Base-by-base conservation (phyloP, 129 eudicot species). In the carrot (Daucus carota) region DNA sequence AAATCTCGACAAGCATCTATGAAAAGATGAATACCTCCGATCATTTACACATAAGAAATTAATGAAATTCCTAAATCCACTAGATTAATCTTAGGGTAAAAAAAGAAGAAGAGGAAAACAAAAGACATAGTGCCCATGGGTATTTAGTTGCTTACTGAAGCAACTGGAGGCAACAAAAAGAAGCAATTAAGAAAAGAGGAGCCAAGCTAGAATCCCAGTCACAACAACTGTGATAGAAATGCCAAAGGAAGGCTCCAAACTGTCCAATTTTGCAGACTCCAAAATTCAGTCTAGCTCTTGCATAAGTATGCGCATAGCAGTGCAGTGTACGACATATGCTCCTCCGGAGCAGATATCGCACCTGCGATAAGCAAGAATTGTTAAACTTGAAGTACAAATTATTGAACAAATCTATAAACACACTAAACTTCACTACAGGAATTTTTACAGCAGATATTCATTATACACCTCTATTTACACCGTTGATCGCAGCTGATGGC, bases 291-390 rank as follows among this genome's bases (percentile, higher is more conserved):
- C 77, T 84, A 79, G 77, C 77, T 85, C 90, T 85, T 76, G 88
- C 84, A 75, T 78, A 85, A 84, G 76, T 83, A 85, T 82, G 90
- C 82, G 90, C 85, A 90, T 83, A 81, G 91, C 92, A 93, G 81
- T 85, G 95, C 98, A 88, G 96, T 90, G 98, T 93, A 93, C 98
- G 98, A 93, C 98, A 93, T 89, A 90, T 93, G 98, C 98, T 93
- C 98, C 93, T 84, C 89, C 80, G 97, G 98, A 93, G 94, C 98
- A 93, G 83, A 93, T 93, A 93, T 93, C 98, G 98, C 98, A 93
- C 96, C 97, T 93, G 98, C 92, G 96, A 83, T 82, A 89, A 91
- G 85, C 75, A 85, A 90, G 63, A 93, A 67, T 73, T 77, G 81
- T 80, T 87, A 85, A 91, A 85, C 82, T 82, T 81, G 78, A 73